These are phyloP conservation scores for Spongospora subterranea DNA, from an alignment of 208 protist genomes.

Conservation along the genomic window DNA sequence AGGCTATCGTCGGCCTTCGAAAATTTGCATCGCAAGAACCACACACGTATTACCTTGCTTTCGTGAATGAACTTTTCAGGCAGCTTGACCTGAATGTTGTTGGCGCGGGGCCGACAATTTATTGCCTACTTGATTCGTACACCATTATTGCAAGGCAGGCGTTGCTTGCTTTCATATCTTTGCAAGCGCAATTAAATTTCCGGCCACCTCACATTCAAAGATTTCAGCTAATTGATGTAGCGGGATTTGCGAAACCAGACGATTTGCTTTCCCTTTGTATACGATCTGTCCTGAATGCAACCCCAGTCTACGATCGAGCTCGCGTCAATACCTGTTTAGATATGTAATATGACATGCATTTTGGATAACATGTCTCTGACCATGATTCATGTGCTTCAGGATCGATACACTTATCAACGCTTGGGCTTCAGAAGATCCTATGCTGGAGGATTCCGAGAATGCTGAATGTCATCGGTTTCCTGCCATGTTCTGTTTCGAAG, in stretches of 20 bases:
- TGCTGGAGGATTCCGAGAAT: neutral
- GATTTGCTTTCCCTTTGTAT: neutral
- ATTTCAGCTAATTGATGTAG: neutral
- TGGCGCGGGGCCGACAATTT: neutral
- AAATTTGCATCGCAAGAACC: neutral
- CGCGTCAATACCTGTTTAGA: neutral
- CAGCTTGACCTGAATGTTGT: constrained; percentile 8
- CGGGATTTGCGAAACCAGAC: neutral
- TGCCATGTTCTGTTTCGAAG: neutral
- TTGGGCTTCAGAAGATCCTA: neutral
- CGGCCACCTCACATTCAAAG: neutral
- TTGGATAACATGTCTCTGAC: neutral
- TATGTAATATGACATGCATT: neutral
- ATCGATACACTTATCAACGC: neutral
- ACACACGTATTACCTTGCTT: constrained; percentile 3
- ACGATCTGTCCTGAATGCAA: neutral
- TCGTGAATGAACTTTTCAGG: neutral
- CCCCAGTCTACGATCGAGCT: constrained; percentile 12
- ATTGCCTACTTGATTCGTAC: constrained; percentile 3
- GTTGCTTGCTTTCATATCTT: constrained; percentile 8
- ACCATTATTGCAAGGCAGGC: neutral
- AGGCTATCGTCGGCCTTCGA: neutral
- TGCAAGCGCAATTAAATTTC: neutral
- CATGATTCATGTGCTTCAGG: neutral
- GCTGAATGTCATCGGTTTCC: neutral